These are phyloP conservation scores for Kodamaea sp. DNA, from an alignment of 1,139 yeast genomes.

Conservation along the genomic window DNA sequence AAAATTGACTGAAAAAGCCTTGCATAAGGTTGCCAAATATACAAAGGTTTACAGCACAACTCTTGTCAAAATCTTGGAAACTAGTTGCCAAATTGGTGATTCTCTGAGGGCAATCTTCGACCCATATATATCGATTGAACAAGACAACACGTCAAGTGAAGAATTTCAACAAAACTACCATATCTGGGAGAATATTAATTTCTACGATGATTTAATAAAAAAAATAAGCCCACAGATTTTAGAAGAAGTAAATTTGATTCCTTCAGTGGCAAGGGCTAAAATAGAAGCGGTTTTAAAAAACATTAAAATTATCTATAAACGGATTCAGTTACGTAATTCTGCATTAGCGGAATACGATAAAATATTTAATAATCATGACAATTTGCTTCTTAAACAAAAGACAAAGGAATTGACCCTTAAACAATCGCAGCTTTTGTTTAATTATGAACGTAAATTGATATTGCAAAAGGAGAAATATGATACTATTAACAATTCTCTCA, in stretches of 20 bases:
- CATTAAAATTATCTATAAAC: conserved; percentile 20
- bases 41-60: conserved; percentile 13
- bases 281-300: conserved; percentile 17
- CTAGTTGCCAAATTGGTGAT: conserved; percentile 18
- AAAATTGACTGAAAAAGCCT: conserved; percentile 13
- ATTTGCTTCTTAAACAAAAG: conserved; percentile 22
- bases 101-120: conserved; percentile 23
- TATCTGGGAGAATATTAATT: conserved; percentile 19
- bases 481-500: conserved; percentile 27
- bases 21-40: conserved; percentile 21
- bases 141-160: conserved; percentile 7
- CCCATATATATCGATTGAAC: conserved; percentile 21
- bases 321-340: conserved; percentile 27
- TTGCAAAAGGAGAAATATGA: conserved; percentile 28
- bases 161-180: conserved; percentile 7
- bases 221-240: conserved; percentile 15
- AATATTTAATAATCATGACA: conserved; percentile 23
- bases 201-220: conserved; percentile 15
- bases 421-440: conserved; percentile 28
- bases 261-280: conserved; percentile 15
- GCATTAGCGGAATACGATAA: conserved; percentile 37
- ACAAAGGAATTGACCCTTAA: conserved; percentile 24
- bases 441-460: conserved; percentile 31
- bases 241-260: conserved; percentile 16
- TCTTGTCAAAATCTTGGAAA: conserved; percentile 13